Evolutionary conservation across 2,329 filamentous ascomycete genomes (phyloP), one percentile per base, ranked within the genome.

Genomic region (Ophiostoma triangulosporum): DNA sequence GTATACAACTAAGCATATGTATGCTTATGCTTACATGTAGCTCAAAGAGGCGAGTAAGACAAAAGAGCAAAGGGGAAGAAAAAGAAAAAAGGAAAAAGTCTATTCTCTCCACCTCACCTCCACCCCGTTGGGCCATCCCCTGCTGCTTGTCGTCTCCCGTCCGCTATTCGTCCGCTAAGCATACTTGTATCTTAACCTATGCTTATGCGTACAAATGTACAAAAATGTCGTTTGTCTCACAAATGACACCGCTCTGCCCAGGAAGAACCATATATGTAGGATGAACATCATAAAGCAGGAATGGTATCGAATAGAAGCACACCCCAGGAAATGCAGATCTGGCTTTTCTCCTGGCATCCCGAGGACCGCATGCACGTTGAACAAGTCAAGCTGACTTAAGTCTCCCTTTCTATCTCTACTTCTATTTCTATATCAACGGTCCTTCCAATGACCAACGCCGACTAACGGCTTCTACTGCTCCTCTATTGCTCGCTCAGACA

Each of bases 31-130:
- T 46, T 22, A 17, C 14, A 36, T 6, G 43, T 27, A 46, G 24
- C 43, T 17, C 12, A 29, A 29, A 46, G 9, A 29, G 17, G 24
- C 27, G n/a, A 46, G 27, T 15, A 29, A 46, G 9, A 17, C 24
- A 26, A 45, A 45, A 26, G 24, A 36, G 22, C 11, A 26, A 45
- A 45, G 24, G 7, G 24, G 20, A 40, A n/a, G 17, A 45, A 45
- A 4, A 40, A 8, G 36, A 40, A 45, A 45, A 45, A 45, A 20
- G 8, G 40, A 45, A 45, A 12, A 26, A 29, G 40, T 38, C 31
- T 17, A 27, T n/a, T 20, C 43, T 52, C 54, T 52, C 50, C 50
- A 52, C 45, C 45, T 46, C 38, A 24, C 36, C 53, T 48, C 24
- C 48, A 32, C 38, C 38, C 48, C 31, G 26, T 27, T 52, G 40